These are phyloP conservation scores for Rhodotorula sp. DNA, from an alignment of 1,284 basidiomycete species.

Conservation along the genomic window DNA sequence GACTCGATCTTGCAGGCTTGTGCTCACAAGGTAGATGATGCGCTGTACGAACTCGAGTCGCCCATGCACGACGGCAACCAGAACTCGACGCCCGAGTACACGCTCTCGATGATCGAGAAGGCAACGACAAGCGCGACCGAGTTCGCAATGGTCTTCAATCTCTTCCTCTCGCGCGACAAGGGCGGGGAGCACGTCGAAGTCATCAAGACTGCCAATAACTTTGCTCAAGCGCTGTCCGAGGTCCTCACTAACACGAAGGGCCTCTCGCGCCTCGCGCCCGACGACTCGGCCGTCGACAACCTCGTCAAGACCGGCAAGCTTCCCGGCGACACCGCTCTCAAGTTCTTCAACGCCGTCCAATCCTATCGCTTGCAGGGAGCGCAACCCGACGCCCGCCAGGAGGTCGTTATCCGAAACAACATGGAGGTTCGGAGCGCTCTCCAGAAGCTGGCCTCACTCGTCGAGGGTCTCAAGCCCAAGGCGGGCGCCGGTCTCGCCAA, in stretches of 20 bases:
- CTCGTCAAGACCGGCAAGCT: constrained; percentile 79
- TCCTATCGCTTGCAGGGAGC: constrained; percentile 73
- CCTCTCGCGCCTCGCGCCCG: constrained; percentile 83
- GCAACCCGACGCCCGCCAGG: constrained; percentile 66
- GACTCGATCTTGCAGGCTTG: constrained; percentile 97
- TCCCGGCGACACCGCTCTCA: constrained; percentile 80
- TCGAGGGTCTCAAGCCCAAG: constrained; percentile 83
- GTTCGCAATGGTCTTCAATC: constrained; percentile 91
- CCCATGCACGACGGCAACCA: constrained; percentile 89
- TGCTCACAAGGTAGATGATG: constrained; percentile 94
- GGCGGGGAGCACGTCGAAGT: constrained; percentile 97
- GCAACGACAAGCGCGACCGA: constrained; percentile 89
- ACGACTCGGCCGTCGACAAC: constrained; percentile 88
- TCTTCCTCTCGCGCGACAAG: constrained; percentile 80
- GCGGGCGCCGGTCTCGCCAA: constrained; percentile 66
- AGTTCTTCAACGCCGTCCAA: constrained; percentile 93
- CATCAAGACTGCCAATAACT: constrained; percentile 95
- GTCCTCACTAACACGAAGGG: constrained; percentile 93
- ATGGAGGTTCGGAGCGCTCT: constrained; percentile 78
- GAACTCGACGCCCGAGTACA: constrained; percentile 96
- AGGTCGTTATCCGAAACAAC: constrained; percentile 86
- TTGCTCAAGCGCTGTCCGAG: constrained; percentile 88
- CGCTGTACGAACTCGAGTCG: constrained; percentile 95
- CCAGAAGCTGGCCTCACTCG: constrained; percentile 76
- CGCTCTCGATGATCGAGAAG: constrained; percentile 97